A percentile compares a stretch with the other conserved stretches of the same genome.
These are phyloP conservation scores for Thermomyces lanuginosus DNA, from an alignment of 2,329 filamentous ascomycete species.

Conservation along the genomic window DNA sequence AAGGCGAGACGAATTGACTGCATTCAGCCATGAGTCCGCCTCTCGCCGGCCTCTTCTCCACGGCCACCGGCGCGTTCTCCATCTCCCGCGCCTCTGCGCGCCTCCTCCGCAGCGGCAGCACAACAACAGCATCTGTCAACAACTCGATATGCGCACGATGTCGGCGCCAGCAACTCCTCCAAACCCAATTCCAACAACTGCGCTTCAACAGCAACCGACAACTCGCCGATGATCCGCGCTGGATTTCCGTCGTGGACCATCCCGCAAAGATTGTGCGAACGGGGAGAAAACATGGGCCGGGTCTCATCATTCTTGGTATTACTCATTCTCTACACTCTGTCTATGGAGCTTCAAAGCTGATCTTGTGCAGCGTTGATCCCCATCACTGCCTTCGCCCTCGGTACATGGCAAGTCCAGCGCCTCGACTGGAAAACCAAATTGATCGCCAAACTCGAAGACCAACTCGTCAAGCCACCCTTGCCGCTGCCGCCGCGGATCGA, in stretches of 20 bases:
- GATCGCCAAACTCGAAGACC: constrained; percentile 81
- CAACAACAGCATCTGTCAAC: constrained; percentile 9
- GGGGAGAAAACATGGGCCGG: constrained; percentile 59
- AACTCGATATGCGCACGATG: constrained; percentile 22
- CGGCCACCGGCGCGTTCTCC: no score
- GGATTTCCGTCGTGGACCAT: constrained; percentile 73
- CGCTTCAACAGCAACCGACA: constrained; percentile 33
- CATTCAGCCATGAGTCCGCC: no score
- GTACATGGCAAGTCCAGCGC: constrained; percentile 89
- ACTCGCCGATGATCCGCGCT: constrained; percentile 55
- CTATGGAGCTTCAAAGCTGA: neutral
- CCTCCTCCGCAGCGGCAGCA: neutral
- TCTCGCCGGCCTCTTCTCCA: no score
- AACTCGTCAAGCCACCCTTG: constrained; percentile 67
- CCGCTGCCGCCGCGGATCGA: constrained; percentile 74
- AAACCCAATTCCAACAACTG: constrained; percentile 17
- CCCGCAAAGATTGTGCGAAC: constrained; percentile 65
- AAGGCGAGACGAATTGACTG: no score
- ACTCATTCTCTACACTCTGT: neutral
- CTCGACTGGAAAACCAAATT: constrained; percentile 88
- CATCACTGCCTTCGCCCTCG: constrained; percentile 73
- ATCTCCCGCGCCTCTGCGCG: no score
- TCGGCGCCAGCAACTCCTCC: constrained; percentile 22
- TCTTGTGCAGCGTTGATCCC: constrained; percentile 54
- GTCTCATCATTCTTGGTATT: constrained; percentile 59